Conservation (phyloP, 495 filamentous ascomycete genomes). For the Penicillium paradoxum region DNA sequence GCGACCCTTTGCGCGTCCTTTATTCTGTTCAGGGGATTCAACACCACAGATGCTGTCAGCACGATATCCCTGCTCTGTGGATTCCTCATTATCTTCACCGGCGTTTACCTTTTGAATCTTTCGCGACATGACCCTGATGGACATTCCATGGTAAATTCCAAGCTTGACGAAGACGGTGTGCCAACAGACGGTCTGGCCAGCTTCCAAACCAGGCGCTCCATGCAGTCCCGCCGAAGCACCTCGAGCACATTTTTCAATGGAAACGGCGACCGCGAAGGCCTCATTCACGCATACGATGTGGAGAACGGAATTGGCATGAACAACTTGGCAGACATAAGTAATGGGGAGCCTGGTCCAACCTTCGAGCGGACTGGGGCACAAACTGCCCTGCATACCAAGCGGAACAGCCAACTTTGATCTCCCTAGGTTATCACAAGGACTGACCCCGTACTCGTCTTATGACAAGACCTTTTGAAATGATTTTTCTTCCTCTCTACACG, state of each 20-base stretch:
- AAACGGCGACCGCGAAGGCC: slow-evolving; percentile 61
- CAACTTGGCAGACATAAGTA: slow-evolving; percentile 67
- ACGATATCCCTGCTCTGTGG: slow-evolving; percentile 90
- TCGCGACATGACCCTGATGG: slow-evolving; percentile 88
- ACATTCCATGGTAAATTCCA: slow-evolving; percentile 57
- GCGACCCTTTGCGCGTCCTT: slow-evolving; percentile 92
- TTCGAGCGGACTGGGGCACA: slow-evolving; percentile 27
- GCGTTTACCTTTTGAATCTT: slow-evolving; percentile 94
- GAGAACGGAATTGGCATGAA: slow-evolving; percentile 62
- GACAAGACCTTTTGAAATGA: slow-evolving; percentile 13
- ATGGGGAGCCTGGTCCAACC: slow-evolving; percentile 48
- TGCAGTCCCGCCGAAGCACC: slow-evolving; percentile 79
- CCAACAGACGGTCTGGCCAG: slow-evolving; percentile 90
- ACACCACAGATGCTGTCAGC: slow-evolving; percentile 88
- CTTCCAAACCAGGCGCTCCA: slow-evolving; percentile 80
- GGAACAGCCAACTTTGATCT: slow-evolving; percentile 33
- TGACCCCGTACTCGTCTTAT: slow-evolving; percentile 8
- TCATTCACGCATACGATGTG: slow-evolving; percentile 79
- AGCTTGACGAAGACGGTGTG: slow-evolving; percentile 63
- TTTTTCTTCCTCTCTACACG: slow-evolving; percentile 8
- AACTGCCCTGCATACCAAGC: slow-evolving; percentile 34
- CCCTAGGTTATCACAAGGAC: background rate
- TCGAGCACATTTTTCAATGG: slow-evolving; percentile 53
- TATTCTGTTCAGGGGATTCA: slow-evolving; percentile 96
- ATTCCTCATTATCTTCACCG: slow-evolving; percentile 94